Percentiles rank a stretch among this genome's conserved stretches.
Conservation (phyloP, 306 rosid genomes). For the Malus asiatica region DNA sequence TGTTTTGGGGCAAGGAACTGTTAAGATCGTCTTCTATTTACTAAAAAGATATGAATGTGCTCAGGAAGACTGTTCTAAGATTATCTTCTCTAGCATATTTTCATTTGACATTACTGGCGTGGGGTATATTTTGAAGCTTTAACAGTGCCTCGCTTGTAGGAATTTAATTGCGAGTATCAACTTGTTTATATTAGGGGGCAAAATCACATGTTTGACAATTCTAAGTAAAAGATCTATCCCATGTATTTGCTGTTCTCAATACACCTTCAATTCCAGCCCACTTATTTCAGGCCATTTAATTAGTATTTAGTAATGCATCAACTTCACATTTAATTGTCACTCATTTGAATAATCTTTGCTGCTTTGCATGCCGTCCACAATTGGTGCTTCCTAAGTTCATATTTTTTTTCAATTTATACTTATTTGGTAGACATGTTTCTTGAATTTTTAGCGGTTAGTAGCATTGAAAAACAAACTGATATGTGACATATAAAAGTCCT, state of each 20-base stretch:
- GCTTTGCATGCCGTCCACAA: not conserved
- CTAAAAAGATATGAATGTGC: not conserved
- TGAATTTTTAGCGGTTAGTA: not conserved
- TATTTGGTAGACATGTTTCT: not conserved
- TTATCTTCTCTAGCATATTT: no score
- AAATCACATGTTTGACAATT: not conserved
- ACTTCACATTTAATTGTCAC: not conserved
- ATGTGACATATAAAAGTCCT: not conserved
- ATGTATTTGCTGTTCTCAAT: not conserved
- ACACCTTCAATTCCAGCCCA: not conserved
- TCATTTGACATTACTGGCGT: no score
- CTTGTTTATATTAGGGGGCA: not conserved
- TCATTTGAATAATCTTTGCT: not conserved
- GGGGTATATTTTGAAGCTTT: no score
- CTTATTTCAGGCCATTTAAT: not conserved
- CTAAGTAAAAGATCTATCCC: not conserved
- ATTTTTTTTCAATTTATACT: not conserved
- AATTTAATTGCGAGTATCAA: not conserved
- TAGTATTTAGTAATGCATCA: not conserved
- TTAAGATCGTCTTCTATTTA: not conserved
- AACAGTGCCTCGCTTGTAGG: not conserved
- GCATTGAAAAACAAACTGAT: not conserved
- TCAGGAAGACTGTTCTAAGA: no score
- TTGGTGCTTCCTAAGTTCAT: not conserved
- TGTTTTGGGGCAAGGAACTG: not conserved